A percentile compares a stretch with the other conserved stretches of the same genome.
phyloP scores from a whole-genome alignment of 192 early-diverging fungal species.

The Podila epigama region DNA sequence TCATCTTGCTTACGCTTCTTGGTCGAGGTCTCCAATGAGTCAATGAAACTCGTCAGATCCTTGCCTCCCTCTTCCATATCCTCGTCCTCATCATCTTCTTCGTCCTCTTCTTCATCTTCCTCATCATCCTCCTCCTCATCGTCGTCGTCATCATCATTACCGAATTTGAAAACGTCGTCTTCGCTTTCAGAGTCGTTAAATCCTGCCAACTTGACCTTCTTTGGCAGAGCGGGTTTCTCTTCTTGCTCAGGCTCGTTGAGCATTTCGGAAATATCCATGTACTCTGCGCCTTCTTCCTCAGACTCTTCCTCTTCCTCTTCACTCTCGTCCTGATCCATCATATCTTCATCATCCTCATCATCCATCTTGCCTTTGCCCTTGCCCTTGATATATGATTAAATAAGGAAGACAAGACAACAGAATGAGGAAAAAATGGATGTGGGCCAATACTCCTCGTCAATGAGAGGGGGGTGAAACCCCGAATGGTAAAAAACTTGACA shows the following conservation, averaged over 20 bases:
- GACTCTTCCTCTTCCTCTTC: conserved; percentile 49
- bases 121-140: conserved; percentile 32
- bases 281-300: conserved; percentile 40
- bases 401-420: no score
- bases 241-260: conserved; percentile 33
- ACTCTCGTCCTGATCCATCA: conserved; percentile 49
- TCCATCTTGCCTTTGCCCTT: conserved; percentile 18
- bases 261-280: conserved; percentile 51
- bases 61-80: conserved; percentile 49
- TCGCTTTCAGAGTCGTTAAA: conserved; percentile 48
- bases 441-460: no score
- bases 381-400: not conserved
- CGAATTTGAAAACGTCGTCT: conserved; percentile 42
- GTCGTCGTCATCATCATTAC: conserved; percentile 20
- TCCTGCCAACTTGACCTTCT: conserved; percentile 51
- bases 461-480: no score
- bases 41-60: conserved; percentile 71
- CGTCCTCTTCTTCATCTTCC: conserved; percentile 46
- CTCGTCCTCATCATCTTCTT: conserved; percentile 49
- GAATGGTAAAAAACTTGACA: no score
- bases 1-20: conserved; percentile 50
- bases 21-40: conserved; percentile 67
- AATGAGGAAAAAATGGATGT: no score
- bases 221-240: conserved; percentile 35
- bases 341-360: conserved; percentile 33